Conservation (phyloP, 2,329 filamentous ascomycete genomes). For the Aureobasidium sp. region DNA sequence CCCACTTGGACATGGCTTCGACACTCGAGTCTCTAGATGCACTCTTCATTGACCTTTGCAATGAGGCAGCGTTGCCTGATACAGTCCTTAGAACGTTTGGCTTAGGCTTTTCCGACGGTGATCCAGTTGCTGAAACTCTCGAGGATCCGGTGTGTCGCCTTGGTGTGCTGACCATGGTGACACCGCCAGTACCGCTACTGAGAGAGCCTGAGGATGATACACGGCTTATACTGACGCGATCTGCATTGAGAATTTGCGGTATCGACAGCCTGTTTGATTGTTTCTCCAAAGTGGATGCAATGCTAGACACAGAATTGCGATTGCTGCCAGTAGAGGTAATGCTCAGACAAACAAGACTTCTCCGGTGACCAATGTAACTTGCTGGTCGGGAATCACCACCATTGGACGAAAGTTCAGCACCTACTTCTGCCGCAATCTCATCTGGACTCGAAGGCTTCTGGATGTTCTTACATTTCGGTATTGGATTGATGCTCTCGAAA, state of each 20-base stretch:
- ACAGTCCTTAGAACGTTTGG: constrained; percentile 26
- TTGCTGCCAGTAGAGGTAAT: constrained; percentile 20
- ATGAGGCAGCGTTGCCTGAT: constrained; percentile 27
- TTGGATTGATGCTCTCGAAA: not conserved
- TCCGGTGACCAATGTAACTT: not conserved
- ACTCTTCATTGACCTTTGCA: constrained; percentile 23
- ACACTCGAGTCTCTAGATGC: not conserved
- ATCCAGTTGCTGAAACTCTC: constrained; percentile 34
- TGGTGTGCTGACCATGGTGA: constrained; percentile 31
- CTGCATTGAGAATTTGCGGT: constrained; percentile 29
- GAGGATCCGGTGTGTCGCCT: constrained; percentile 22
- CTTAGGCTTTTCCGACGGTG: constrained; percentile 31
- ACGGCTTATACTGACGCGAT: constrained; percentile 30
- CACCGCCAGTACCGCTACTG: constrained; percentile 19
- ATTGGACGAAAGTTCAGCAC: not conserved
- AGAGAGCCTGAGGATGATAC: constrained; percentile 27
- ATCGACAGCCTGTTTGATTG: constrained; percentile 25
- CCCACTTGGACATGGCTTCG: constrained; percentile 33
- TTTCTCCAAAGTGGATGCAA: constrained; percentile 21
- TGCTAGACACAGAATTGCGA: constrained; percentile 21
- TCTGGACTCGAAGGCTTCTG: not conserved
- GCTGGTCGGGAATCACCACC: not conserved
- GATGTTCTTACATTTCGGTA: not conserved
- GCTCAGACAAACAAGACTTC: constrained; percentile 21
- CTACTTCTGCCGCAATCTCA: not conserved